Evolutionary conservation across 495 filamentous ascomycete genomes (phyloP).

Genomic region (Pseudotulostoma volvatum): DNA sequence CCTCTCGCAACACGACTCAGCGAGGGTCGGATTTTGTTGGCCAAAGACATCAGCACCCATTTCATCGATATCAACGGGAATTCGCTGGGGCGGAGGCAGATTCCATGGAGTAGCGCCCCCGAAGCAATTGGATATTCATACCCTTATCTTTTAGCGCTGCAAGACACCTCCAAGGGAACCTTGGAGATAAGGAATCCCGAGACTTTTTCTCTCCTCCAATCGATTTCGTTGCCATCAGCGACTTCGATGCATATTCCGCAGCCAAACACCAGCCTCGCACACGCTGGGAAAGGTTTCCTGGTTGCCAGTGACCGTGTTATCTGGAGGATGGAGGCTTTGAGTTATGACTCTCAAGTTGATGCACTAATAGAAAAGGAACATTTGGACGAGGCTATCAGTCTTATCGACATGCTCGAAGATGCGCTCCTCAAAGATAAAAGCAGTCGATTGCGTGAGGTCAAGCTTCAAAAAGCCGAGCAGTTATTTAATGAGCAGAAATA

Average conservation of each 20-base stretch:
- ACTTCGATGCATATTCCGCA: conserved; percentile 82
- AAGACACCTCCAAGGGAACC: conserved; percentile 65
- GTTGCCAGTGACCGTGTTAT: conserved; percentile 76
- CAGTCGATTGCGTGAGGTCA: conserved; percentile 61
- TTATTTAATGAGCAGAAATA: conserved; percentile 75
- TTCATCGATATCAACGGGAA: conserved; percentile 78
- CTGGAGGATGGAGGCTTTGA: conserved; percentile 89
- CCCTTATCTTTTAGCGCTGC: conserved; percentile 80
- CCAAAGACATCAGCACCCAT: conserved; percentile 89
- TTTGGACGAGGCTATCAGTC: conserved; percentile 83
- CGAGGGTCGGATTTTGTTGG: conserved; percentile 71
- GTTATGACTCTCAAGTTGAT: conserved; percentile 84
- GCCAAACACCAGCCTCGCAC: conserved; percentile 77
- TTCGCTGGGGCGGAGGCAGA: conserved; percentile 65
- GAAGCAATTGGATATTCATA: conserved; percentile 90
- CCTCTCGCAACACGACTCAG: conserved; percentile 69
- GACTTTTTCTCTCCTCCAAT: conserved; percentile 73
- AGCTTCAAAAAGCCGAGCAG: conserved; percentile 75
- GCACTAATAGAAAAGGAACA: conserved; percentile 59
- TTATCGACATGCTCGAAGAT: conserved; percentile 80
- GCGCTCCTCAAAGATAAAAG: conserved; percentile 73
- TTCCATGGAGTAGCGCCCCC: conserved; percentile 79
- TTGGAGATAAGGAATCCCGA: conserved; percentile 89
- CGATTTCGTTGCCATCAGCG: conserved; percentile 62
- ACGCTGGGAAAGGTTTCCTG: conserved; percentile 88